A percentile compares a stretch with the other conserved stretches of the same genome.
These are phyloP conservation scores for Trichoderma cornu-damae DNA, from an alignment of 2,329 filamentous ascomycete species.

Conservation along the genomic window DNA sequence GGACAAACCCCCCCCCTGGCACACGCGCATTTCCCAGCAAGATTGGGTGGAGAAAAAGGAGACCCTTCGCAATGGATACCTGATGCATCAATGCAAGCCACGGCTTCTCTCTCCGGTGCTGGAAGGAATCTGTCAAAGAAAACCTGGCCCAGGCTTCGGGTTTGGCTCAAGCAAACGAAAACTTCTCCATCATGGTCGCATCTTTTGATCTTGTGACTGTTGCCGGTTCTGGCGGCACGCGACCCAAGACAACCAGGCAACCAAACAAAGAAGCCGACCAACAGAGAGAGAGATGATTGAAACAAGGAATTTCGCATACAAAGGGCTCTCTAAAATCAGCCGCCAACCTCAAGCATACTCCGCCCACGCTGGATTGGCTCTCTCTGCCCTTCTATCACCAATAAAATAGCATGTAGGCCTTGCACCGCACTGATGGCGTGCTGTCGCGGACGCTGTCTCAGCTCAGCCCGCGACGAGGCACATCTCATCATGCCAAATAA, in stretches of 20 bases:
- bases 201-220: background rate
- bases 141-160: background rate
- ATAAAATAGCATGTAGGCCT: background rate
- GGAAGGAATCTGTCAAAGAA: background rate
- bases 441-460: background rate
- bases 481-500: background rate
- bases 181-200: background rate
- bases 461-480: constrained; percentile 2
- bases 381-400: background rate
- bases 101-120: background rate
- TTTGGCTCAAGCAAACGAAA: background rate
- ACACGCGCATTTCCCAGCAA: constrained; percentile 9
- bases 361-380: too few relatives aligned
- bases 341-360: background rate
- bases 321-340: background rate
- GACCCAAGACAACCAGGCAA: background rate
- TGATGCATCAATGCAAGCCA: constrained; percentile 8
- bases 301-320: background rate
- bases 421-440: background rate
- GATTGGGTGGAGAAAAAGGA: constrained; percentile 18
- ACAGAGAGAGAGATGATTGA: background rate
- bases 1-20: background rate
- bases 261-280: background rate
- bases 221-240: constrained; percentile 5
- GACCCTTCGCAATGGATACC: constrained; percentile 4